phyloP scores from a whole-genome alignment of 2,329 filamentous ascomycete species.

The Ascomycota sp. region DNA sequence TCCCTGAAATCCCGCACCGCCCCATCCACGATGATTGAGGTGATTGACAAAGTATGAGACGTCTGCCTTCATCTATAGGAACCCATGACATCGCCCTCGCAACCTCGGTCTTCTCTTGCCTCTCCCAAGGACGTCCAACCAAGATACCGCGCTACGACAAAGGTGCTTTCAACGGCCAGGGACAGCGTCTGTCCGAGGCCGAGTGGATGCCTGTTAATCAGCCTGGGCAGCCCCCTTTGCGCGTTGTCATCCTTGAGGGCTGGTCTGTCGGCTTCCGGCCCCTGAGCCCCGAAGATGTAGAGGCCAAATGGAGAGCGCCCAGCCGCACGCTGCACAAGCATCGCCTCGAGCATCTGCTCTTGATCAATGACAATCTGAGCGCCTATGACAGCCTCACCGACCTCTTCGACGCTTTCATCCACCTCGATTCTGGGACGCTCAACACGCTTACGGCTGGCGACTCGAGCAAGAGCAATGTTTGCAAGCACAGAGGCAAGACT shows the following conservation, averaged over 20 bases:
- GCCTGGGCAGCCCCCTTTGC: conserved; percentile 24
- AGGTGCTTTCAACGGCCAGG: conserved; percentile 51
- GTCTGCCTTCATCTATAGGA: too few species aligned
- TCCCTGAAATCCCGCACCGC: neutral
- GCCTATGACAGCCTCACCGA: conserved; percentile 28
- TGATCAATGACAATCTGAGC: conserved; percentile 26
- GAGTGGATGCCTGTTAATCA: conserved; percentile 40
- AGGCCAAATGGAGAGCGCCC: conserved; percentile 28
- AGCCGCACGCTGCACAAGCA: conserved; percentile 28
- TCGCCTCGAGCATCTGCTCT: conserved; percentile 25
- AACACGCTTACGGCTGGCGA: conserved; percentile 71
- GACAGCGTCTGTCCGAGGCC: conserved; percentile 46
- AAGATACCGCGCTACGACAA: conserved; percentile 66
- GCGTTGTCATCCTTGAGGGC: conserved; percentile 66
- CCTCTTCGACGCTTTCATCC: conserved; percentile 32
- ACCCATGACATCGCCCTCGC: conserved; percentile 59
- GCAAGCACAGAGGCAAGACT: conserved; percentile 37
- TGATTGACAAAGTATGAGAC: too few species aligned
- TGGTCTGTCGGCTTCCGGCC: conserved; percentile 78
- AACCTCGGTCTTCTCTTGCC: conserved; percentile 35
- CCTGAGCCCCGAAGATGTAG: conserved; percentile 28
- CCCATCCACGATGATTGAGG: neutral
- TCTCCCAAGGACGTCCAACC: conserved; percentile 31
- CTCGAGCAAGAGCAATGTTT: conserved; percentile 59
- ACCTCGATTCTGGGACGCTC: conserved; percentile 47